Evolutionary conservation across 2,329 filamentous ascomycete species (phyloP).

Genomic region (Scleromitrula shiraiana): DNA sequence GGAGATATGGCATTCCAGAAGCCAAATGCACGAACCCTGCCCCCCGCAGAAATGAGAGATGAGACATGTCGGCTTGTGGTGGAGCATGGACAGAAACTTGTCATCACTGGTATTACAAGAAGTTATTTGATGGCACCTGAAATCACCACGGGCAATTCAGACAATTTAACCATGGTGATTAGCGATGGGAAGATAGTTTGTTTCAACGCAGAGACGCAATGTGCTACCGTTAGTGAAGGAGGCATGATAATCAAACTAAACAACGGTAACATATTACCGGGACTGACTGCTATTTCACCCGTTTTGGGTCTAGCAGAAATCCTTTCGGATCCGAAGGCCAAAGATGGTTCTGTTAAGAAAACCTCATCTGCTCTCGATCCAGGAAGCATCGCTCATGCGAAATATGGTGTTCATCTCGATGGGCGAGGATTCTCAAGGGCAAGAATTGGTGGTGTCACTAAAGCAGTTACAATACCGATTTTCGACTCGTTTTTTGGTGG

Average conservation of each 20-base stretch:
- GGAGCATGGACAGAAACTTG: conserved; percentile 22
- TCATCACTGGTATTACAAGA: conserved; percentile 33
- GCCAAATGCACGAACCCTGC: conserved; percentile 20
- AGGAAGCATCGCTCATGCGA: conserved; percentile 32
- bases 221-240: conserved; percentile 22
- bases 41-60: neutral
- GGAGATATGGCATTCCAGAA: neutral
- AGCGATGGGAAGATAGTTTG: conserved; percentile 36
- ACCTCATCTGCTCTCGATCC: conserved; percentile 23
- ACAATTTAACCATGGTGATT: conserved; percentile 34
- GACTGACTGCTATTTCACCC: conserved; percentile 41
- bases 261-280: conserved; percentile 41
- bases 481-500: conserved; percentile 31
- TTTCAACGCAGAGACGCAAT: conserved; percentile 27
- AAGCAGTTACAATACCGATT: conserved; percentile 35
- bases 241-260: conserved; percentile 31
- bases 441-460: conserved; percentile 37
- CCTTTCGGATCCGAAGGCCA: conserved; percentile 34
- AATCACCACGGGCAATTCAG: neutral
- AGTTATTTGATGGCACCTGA: conserved; percentile 30
- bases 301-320: conserved; percentile 45
- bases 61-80: conserved; percentile 11
- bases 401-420: conserved; percentile 35
- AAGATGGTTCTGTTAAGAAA: conserved; percentile 37
- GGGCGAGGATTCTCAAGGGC: conserved; percentile 36